Percentiles rank a stretch among this genome's conserved stretches.
Evolutionary conservation across 371 early-diverging fungal species (phyloP).

Genomic region (Mucor irregularis): DNA sequence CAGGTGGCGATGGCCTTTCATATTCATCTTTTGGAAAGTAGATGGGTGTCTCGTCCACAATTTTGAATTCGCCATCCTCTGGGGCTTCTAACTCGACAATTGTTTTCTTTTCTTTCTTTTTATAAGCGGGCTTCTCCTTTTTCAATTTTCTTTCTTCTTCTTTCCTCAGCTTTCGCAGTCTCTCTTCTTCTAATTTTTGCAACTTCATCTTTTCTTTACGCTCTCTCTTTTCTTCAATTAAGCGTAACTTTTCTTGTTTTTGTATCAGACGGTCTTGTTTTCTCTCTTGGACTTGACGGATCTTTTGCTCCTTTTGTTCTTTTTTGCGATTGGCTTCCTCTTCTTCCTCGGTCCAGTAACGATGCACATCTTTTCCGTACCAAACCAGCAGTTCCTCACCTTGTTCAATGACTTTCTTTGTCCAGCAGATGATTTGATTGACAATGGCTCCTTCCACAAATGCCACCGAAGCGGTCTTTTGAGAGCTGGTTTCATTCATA

Average conservation of each 20-base stretch:
- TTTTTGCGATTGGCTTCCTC: background rate
- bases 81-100: too few species aligned
- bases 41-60: too few species aligned
- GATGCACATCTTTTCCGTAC: slow-evolving; percentile 61
- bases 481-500: slow-evolving; percentile 77
- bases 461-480: slow-evolving; percentile 49
- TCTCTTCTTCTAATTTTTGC: background rate
- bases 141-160: background rate
- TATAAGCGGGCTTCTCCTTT: background rate
- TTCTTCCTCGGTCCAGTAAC: slow-evolving; percentile 30
- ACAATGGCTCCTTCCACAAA: slow-evolving; percentile 32
- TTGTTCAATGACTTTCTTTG: slow-evolving; percentile 60
- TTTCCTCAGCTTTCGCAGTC: background rate
- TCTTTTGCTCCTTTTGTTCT: background rate
- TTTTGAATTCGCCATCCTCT: too few species aligned
- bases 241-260: background rate
- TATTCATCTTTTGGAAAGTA: too few species aligned
- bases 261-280: background rate
- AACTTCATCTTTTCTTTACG: background rate
- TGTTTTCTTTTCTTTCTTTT: background rate
- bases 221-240: background rate
- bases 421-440: slow-evolving; percentile 84
- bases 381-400: slow-evolving; percentile 86
- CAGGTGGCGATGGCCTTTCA: too few species aligned
- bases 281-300: background rate